Percentiles rank a stretch among this genome's conserved stretches.
phyloP scores from a whole-genome alignment of 2,329 filamentous ascomycete species.

The Exophiala xenobiotica region DNA sequence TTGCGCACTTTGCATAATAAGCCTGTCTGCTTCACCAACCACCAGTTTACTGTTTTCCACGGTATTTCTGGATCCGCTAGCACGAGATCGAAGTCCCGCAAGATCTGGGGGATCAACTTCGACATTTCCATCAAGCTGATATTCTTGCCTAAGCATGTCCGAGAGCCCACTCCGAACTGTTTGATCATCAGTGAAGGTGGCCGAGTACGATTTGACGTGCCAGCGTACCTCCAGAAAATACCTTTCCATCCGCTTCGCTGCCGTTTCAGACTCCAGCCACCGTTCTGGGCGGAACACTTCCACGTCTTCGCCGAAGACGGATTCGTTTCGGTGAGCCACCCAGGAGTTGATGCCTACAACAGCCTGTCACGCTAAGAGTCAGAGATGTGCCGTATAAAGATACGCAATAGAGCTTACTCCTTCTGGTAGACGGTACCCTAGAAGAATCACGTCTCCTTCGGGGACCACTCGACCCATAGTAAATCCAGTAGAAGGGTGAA shows the following conservation, averaged over 20 bases:
- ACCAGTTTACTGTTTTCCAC: constrained; percentile 8
- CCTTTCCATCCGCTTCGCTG: constrained; percentile 35
- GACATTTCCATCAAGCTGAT: constrained; percentile 40
- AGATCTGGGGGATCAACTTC: constrained; percentile 35
- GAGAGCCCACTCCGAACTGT: constrained; percentile 32
- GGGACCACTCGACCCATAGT: constrained; percentile 53
- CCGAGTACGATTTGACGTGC: constrained; percentile 43
- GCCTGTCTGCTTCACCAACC: constrained; percentile 15
- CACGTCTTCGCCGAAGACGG: constrained; percentile 67
- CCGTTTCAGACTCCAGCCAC: constrained; percentile 50
- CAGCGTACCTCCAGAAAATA: constrained; percentile 39
- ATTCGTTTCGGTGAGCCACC: constrained; percentile 66
- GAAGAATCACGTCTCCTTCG: constrained; percentile 33
- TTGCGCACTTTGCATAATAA: neutral
- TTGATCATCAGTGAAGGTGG: neutral
- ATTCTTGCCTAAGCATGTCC: constrained; percentile 37
- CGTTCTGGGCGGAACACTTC: constrained; percentile 67
- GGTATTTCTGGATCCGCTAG: constrained; percentile 1
- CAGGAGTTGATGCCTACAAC: constrained; percentile 72
- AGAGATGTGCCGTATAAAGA: neutral
- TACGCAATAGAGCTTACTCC: neutral
- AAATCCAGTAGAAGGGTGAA: constrained; percentile 51
- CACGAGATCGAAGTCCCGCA: constrained; percentile 24
- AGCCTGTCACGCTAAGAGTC: constrained; percentile 31
- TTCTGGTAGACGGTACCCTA: neutral